Base-by-base conservation (phyloP, 2,329 filamentous ascomycete genomes). In the Exophiala bonariae region DNA sequence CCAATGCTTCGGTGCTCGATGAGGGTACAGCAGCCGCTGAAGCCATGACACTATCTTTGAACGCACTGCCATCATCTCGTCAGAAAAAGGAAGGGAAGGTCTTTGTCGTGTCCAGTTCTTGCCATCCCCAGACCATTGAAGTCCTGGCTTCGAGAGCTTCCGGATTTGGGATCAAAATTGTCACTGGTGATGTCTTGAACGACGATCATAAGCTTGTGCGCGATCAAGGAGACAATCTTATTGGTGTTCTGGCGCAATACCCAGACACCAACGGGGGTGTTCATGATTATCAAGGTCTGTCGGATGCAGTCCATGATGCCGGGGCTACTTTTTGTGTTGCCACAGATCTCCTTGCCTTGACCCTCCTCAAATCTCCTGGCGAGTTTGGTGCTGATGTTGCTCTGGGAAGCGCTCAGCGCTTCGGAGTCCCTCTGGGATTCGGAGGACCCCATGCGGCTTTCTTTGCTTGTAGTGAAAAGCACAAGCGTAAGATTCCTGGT, bases 381-480 rank as follows among this genome's bases (percentile, higher is more conserved):
- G 92, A 96, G 64, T 96, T 92, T 71, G 92, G 92, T 33, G 92
- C 92, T 17, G 92, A 97, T 64, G 89, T 97, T 60, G 92, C 91
- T 4, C 95, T 97, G 64, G 92, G 92, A 57, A 96, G 86, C 63
- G 85, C 92, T 13, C 92, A 97, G 73, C 79, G 92, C 49, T 87
- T 96, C 52, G 92, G 92, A 66, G 88, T 97, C 10, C 91, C 92
- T 2, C 82, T 96, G 64, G 92, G 92, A 40, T 95, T 85, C 60
- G 92, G 92, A 61, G 92, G 92, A 16, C 92, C 92, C n/a, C 92
- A 96, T 63, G 92, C 92, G 19, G 92, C 91, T 14, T 97, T 97
- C 79, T 96, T 97, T 66, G 88, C 92, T 16, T 90, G 91, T 44
- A 82, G 82, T 44, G 91, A 96, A 40, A 89, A 92, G 69, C 83